Evolutionary conservation across 257 asterid species (phyloP).

Genomic region (Plectranthus barbatus): DNA sequence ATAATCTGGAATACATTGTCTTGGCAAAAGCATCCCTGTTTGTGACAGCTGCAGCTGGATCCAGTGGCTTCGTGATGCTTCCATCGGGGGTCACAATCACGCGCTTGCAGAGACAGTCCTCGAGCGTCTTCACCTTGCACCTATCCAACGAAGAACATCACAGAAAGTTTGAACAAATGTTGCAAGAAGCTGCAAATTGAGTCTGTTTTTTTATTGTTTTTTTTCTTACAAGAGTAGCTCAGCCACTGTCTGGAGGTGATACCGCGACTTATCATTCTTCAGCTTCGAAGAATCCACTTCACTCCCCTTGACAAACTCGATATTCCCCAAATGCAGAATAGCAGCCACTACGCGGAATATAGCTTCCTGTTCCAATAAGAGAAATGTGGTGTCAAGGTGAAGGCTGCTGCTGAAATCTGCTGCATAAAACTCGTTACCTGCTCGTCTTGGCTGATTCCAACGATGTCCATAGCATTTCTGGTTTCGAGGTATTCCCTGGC

Average conservation of each 20-base stretch:
- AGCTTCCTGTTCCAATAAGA: slow-evolving; percentile 49
- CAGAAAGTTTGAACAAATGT: background rate
- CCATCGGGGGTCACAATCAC: slow-evolving; percentile 96
- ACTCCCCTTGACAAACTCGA: slow-evolving; percentile 69
- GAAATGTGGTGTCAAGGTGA: background rate
- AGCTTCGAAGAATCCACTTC: slow-evolving; percentile 77
- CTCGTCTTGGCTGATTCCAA: slow-evolving; percentile 86
- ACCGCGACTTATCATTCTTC: slow-evolving; percentile 54
- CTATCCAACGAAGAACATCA: slow-evolving; percentile 25
- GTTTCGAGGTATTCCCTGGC: slow-evolving; percentile 90
- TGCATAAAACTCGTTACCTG: slow-evolving; percentile 56
- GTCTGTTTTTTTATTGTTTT: too few species aligned
- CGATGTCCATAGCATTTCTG: slow-evolving; percentile 93
- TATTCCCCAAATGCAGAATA: slow-evolving; percentile 88
- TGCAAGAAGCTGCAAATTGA: slow-evolving; percentile 2
- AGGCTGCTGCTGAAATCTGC: background rate
- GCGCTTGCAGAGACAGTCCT: slow-evolving; percentile 83
- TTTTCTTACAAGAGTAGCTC: slow-evolving; percentile 72
- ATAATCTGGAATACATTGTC: slow-evolving; percentile 85
- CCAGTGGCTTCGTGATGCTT: slow-evolving; percentile 78
- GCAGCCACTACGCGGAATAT: slow-evolving; percentile 94
- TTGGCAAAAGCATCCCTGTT: slow-evolving; percentile 95
- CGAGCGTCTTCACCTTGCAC: slow-evolving; percentile 69
- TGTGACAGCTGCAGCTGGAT: slow-evolving; percentile 85
- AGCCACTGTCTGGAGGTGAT: slow-evolving; percentile 82